Conservation (phyloP, 2,329 filamentous ascomycete genomes). For the Xylaria sp. region DNA sequence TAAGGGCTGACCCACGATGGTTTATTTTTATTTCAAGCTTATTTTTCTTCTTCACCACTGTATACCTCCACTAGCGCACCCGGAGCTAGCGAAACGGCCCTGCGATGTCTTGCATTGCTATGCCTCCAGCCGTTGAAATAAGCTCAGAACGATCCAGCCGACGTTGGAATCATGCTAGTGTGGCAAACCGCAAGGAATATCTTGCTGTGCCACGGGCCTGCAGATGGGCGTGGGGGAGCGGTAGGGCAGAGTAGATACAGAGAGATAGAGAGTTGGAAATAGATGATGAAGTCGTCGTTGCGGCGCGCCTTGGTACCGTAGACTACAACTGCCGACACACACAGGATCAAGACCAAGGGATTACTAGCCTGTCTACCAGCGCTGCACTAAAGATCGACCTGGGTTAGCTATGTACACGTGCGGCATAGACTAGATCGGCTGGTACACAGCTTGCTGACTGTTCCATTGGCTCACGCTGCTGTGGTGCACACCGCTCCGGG, state of each 20-base stretch:
- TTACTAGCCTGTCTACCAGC: constrained; percentile 23
- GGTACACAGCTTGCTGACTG: constrained; percentile 33
- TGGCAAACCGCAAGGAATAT: neutral
- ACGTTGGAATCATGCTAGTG: neutral
- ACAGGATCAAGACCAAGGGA: constrained; percentile 5
- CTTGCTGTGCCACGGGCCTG: constrained; percentile 7
- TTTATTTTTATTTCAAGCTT: constrained; percentile 13
- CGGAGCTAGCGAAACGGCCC: neutral
- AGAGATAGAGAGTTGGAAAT: neutral
- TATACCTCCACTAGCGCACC: neutral
- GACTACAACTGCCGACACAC: constrained; percentile 12
- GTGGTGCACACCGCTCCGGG: constrained; percentile 28
- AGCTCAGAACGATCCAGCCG: neutral
- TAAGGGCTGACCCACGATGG: constrained; percentile 13
- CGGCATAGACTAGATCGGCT: neutral
- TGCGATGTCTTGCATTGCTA: constrained; percentile 26
- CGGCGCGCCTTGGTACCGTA: neutral
- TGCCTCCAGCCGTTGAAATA: constrained; percentile 9
- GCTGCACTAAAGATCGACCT: neutral
- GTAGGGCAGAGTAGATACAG: neutral
- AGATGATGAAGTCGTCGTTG: neutral
- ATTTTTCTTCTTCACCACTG: neutral
- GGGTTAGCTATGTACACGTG: constrained; percentile 2
- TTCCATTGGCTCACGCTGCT: constrained; percentile 17
- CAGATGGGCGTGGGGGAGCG: constrained; percentile 1